Base-by-base conservation (phyloP, 352 stramenopile genomes). In the Phytophthora boehmeriae region DNA sequence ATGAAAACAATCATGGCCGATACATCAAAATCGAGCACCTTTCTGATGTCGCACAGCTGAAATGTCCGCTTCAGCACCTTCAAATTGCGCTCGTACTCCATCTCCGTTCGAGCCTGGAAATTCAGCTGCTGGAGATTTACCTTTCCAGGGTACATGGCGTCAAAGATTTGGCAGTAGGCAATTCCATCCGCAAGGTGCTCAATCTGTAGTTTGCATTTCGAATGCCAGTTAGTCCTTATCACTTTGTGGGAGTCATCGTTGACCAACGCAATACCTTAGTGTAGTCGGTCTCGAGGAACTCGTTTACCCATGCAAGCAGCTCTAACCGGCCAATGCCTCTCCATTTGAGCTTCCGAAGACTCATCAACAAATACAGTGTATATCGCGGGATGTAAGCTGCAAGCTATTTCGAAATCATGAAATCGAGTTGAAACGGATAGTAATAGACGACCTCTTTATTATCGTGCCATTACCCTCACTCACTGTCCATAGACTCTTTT, bases 241-340 rank as follows among this genome's bases (percentile, higher is more conserved):
- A 28, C 34, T 43, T 16, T 13, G 34, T 11, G 34, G 14, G 14
- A 17, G 39, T 5, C 6, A 16, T 27, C 6, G 39, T 20, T 14
- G 5, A 13, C 9, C n/a, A 30, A 30, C 6, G n/a, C 11, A 25
- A 25, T 46, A 86, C 78, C 61, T 93, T 93, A 27, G 80, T 93
- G 55, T 93, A 93, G 47, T 93, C 84, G 11, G 84, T 90, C 74
- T 90, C 78, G 4, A 93, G 68, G 17, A 92, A 88, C 64, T 89
- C 82, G 53, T 93, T 93, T 25, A 93, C 59, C 84, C 84, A 93
- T 28, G 70, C 75, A 32, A 93, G 80, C 10, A 93, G 70, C 64
- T 93, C 81, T n/a, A 93, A 68, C 8, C 84, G 78, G 1, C 84
- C 84, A 44, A 93, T 90, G 36, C 84, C 84, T 34, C 84, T 73